Evolutionary conservation across 2,329 filamentous ascomycete genomes (phyloP).

Genomic region (Phyllosticta citrichinensis): DNA sequence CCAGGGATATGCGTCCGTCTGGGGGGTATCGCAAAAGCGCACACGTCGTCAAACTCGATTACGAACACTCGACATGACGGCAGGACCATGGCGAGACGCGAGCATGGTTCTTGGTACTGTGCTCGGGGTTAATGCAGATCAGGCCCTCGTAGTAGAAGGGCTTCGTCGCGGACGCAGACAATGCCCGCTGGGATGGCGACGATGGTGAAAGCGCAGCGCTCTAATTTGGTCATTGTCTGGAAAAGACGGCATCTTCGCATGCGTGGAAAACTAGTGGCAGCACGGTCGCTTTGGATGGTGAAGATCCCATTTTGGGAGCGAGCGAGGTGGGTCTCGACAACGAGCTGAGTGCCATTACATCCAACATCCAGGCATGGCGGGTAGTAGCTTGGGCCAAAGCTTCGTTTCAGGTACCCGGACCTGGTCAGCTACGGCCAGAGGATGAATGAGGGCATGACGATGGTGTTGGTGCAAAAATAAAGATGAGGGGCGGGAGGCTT

Average conservation of each 20-base stretch:
- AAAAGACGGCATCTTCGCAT: not conserved
- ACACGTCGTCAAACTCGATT: not conserved
- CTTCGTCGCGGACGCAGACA: not conserved
- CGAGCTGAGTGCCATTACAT: not conserved
- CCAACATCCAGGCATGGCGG: not conserved
- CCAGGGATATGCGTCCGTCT: not conserved
- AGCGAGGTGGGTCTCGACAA: not conserved
- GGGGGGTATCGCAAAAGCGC: not conserved
- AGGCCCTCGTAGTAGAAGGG: not conserved
- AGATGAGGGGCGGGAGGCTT: not conserved
- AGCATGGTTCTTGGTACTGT: not conserved
- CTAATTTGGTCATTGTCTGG: not conserved
- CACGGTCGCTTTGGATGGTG: not conserved
- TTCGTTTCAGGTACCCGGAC: not conserved
- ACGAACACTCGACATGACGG: not conserved
- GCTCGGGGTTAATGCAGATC: not conserved
- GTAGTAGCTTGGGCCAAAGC: not conserved
- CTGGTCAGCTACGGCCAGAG: not conserved
- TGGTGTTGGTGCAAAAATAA: not conserved
- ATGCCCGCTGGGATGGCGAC: not conserved
- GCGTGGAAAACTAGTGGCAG: not conserved
- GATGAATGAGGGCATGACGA: not conserved
- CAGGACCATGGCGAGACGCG: not conserved
- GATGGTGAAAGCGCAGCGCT: not conserved
- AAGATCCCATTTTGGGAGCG: not conserved